A percentile compares a stretch with the other conserved stretches of the same genome.
Evolutionary conservation across 805 yeast genomes (phyloP).

Genomic region (Lipomyces kockii): DNA sequence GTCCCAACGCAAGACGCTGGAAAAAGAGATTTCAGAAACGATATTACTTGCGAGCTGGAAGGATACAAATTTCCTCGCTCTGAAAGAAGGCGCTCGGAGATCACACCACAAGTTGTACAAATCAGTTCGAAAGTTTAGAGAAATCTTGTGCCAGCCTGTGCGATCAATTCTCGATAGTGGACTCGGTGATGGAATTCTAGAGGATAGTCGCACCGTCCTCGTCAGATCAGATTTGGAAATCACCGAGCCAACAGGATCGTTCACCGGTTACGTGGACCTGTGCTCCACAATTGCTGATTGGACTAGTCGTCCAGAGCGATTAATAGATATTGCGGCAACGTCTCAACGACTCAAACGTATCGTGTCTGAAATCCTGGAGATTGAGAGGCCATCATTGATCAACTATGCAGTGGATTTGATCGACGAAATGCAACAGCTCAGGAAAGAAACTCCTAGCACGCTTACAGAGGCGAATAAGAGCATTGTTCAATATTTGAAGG

Average conservation of each 20-base stretch:
- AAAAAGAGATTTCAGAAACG: constrained; percentile 81
- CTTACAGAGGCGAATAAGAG: constrained; percentile 77
- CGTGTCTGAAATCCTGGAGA: constrained; percentile 45
- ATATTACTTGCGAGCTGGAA: constrained; percentile 95
- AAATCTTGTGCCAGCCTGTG: constrained; percentile 43
- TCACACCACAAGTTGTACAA: constrained; percentile 87
- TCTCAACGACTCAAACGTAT: constrained; percentile 62
- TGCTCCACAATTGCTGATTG: constrained; percentile 13
- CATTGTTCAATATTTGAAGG: constrained; percentile 67
- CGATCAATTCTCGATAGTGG: constrained; percentile 24
- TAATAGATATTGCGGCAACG: constrained; percentile 57
- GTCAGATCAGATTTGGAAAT: not conserved
- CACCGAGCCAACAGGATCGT: not conserved
- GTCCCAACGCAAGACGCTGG: constrained; percentile 58
- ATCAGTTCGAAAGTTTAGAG: constrained; percentile 78
- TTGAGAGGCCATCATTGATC: constrained; percentile 55
- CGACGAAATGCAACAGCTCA: constrained; percentile 63
- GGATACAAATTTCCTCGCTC: constrained; percentile 90
- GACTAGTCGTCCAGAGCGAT: constrained; percentile 57
- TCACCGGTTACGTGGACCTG: not conserved
- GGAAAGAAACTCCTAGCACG: constrained; percentile 75
- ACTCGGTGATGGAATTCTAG: constrained; percentile 12
- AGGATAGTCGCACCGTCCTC: not conserved
- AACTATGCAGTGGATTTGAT: constrained; percentile 60
- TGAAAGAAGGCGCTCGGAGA: constrained; percentile 89